phyloP scores from a whole-genome alignment of 495 filamentous ascomycete genomes.

The Aspergillus hancockii region DNA sequence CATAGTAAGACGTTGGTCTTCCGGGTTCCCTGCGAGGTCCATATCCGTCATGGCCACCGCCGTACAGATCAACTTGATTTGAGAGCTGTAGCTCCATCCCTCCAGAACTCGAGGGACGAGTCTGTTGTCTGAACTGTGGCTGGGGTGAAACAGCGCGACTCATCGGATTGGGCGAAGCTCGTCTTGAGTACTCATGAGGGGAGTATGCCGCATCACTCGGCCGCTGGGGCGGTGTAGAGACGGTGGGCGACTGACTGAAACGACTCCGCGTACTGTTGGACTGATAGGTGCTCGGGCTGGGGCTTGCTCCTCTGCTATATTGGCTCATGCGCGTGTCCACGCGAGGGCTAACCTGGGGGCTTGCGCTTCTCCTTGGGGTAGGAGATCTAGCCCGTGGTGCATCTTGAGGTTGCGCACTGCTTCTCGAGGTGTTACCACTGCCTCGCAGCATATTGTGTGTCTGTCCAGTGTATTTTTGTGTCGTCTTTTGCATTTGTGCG shows the following conservation, averaged over 20 bases:
- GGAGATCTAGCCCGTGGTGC: slow-evolving; percentile 50
- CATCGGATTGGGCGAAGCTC: slow-evolving; percentile 36
- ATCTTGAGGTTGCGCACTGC: slow-evolving; percentile 35
- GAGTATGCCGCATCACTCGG: slow-evolving; percentile 57
- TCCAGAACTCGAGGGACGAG: slow-evolving; percentile 64
- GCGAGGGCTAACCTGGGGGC: slow-evolving; percentile 46
- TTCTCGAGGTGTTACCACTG: slow-evolving; percentile 36
- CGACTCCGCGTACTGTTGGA: slow-evolving; percentile 43
- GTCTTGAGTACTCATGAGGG: slow-evolving; percentile 49
- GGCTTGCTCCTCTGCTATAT: slow-evolving; percentile 38
- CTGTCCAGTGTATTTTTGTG: slow-evolving; percentile 81
- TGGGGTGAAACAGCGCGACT: slow-evolving; percentile 57
- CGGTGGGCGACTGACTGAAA: slow-evolving; percentile 41
- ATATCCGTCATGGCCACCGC: slow-evolving; percentile 49
- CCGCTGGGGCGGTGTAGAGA: slow-evolving; percentile 46
- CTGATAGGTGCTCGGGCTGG: slow-evolving; percentile 39
- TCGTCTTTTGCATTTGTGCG: slow-evolving; percentile 90
- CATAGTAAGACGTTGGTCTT: slow-evolving; percentile 63
- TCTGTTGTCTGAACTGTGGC: slow-evolving; percentile 57
- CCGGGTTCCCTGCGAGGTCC: slow-evolving; percentile 49
- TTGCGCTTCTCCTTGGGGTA: slow-evolving; percentile 56
- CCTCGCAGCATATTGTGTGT: slow-evolving; percentile 76
- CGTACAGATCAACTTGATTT: slow-evolving; percentile 48
- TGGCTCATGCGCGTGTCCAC: slow-evolving; percentile 43
- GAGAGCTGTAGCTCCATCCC: slow-evolving; percentile 85